Conservation (phyloP, 768 basidiomycete species). For the Roridomyces roridus region DNA sequence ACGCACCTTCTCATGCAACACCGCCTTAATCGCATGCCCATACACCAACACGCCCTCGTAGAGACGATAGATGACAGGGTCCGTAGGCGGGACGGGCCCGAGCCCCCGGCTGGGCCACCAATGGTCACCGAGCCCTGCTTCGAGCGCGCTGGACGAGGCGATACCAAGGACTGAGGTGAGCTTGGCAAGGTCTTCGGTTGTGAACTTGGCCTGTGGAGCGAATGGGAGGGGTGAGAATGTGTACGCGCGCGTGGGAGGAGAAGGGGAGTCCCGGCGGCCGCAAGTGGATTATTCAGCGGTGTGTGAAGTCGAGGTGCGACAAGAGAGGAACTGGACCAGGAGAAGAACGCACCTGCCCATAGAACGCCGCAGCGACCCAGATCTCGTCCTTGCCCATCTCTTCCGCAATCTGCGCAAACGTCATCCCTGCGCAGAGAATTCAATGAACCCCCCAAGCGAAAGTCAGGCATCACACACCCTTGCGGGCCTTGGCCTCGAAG, state of each 20-base stretch:
- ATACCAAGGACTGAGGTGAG: slow-evolving; percentile 59
- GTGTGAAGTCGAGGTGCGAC: too few species aligned
- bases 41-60: slow-evolving; percentile 84
- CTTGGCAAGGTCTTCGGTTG: slow-evolving; percentile 59
- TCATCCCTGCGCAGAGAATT: slow-evolving; percentile 67
- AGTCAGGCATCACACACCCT: slow-evolving; percentile 46
- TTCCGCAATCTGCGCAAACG: slow-evolving; percentile 73
- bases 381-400: slow-evolving; percentile 76
- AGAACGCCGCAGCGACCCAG: slow-evolving; percentile 84
- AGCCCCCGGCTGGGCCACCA: slow-evolving; percentile 82
- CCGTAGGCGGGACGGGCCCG: slow-evolving; percentile 74
- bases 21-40: slow-evolving; percentile 79
- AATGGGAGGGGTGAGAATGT: too few species aligned
- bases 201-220: slow-evolving; percentile 66
- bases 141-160: slow-evolving; percentile 36
- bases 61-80: slow-evolving; percentile 82
- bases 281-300: too few species aligned
- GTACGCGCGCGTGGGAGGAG: too few species aligned
- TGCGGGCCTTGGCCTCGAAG: slow-evolving; percentile 71
- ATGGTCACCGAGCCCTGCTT: slow-evolving; percentile 58
- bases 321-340: not conserved
- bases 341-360: slow-evolving; percentile 64
- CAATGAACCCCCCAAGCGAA: not conserved
- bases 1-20: slow-evolving; percentile 78
- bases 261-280: too few species aligned